Evolutionary conservation across 164 flowering plant genomes (phyloP).

Genomic region (Aristolochia californica): DNA sequence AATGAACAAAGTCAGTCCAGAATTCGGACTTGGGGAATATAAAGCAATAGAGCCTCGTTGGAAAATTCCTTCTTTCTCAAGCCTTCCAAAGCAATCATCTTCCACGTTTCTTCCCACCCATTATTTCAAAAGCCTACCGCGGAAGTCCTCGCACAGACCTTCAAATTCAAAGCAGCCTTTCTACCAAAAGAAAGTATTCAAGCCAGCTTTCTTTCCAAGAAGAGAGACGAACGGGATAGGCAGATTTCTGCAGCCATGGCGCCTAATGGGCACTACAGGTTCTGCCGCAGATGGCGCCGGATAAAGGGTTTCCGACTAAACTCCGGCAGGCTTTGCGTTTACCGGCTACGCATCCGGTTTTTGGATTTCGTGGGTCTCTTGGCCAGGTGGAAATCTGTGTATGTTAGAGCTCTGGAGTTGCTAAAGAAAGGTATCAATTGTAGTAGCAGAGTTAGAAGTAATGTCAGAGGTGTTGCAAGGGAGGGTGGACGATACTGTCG

Average conservation of each 20-base stretch:
- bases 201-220: no score
- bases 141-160: not conserved
- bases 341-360: constrained; percentile 24
- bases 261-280: constrained; percentile 6
- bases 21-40: no score
- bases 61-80: not conserved
- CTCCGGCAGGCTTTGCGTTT: constrained; percentile 27
- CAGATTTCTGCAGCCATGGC: no score
- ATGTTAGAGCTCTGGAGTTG: constrained; percentile 14
- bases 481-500: not conserved
- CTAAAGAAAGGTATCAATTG: constrained; percentile 10
- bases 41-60: no score
- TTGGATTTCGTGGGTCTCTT: constrained; percentile 23
- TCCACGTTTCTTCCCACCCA: constrained; percentile 8
- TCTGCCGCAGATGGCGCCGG: constrained; percentile 5
- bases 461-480: not conserved
- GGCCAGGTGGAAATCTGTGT: constrained; percentile 25
- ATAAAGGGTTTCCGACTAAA: constrained; percentile 25
- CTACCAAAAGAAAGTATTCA: not conserved
- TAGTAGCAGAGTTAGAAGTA: constrained; percentile 5
- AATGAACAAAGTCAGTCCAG: not conserved
- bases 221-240: no score
- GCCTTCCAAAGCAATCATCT: constrained; percentile 1
- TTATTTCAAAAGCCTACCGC: not conserved
- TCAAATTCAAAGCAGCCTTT: not conserved